Conservation (phyloP, 2,329 filamentous ascomycete species). For the Verticillium dahliae region DNA sequence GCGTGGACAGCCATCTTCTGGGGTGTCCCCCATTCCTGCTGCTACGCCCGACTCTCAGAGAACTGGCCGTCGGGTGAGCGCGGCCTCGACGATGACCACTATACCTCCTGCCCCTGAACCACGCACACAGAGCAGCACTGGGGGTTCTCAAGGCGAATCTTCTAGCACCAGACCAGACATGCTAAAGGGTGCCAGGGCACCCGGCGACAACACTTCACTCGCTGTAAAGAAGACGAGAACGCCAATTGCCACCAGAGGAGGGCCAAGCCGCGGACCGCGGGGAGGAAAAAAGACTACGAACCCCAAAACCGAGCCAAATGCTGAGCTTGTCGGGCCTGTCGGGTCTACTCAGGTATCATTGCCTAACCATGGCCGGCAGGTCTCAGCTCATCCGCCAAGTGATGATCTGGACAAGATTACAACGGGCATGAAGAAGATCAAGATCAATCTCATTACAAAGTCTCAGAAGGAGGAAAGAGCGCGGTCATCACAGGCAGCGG, state of each 20-base stretch:
- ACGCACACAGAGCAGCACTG: not conserved
- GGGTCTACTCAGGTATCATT: not conserved
- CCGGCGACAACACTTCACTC: conserved; percentile 29
- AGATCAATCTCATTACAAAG: conserved; percentile 54
- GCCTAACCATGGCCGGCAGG: not conserved
- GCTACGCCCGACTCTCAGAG: conserved; percentile 21
- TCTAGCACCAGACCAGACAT: conserved; percentile 23
- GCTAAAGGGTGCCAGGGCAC: conserved; percentile 31
- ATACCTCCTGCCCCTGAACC: not conserved
- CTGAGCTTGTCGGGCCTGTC: not conserved
- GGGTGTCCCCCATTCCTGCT: not conserved
- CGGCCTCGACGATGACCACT: conserved; percentile 29
- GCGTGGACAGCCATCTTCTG: not conserved
- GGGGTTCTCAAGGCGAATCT: not conserved
- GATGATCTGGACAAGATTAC: conserved; percentile 49
- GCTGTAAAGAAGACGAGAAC: conserved; percentile 54
- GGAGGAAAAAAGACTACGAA: conserved; percentile 26
- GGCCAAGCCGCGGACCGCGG: conserved; percentile 26
- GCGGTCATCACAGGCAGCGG: conserved; percentile 14
- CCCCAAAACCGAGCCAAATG: conserved; percentile 5
- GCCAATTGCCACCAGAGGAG: conserved; percentile 35
- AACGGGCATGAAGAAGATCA: conserved; percentile 55
- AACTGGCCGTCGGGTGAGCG: conserved; percentile 42
- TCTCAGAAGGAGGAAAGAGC: conserved; percentile 50
- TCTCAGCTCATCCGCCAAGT: conserved; percentile 11